phyloP scores from a whole-genome alignment of 208 protist species.

The Porcisia deanei region DNA sequence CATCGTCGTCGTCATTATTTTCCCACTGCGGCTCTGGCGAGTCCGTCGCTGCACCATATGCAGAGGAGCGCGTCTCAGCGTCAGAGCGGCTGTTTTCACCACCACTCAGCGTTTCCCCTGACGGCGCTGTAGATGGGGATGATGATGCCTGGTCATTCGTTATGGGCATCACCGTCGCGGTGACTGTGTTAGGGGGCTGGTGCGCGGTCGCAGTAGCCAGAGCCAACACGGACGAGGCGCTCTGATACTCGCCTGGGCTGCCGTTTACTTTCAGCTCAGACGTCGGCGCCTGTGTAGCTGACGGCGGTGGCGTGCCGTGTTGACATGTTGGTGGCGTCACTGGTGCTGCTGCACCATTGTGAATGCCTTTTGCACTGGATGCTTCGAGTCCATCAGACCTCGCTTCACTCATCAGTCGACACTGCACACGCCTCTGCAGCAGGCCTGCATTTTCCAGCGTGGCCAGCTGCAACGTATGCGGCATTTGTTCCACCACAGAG shows the following conservation, averaged over 20 bases:
- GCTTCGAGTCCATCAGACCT: background rate
- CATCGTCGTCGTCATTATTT: conserved; percentile 1
- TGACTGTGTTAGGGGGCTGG: background rate
- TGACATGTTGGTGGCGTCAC: background rate
- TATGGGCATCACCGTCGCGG: background rate
- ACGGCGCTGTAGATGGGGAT: background rate
- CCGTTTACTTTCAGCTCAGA: background rate
- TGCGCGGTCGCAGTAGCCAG: conserved; percentile 2
- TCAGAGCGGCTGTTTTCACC: background rate
- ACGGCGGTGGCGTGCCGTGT: background rate
- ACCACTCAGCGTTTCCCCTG: background rate
- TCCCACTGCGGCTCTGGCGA: conserved; percentile 3
- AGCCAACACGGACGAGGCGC: conserved; percentile 5
- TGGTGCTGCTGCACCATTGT: background rate
- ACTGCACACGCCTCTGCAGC: conserved; percentile 7
- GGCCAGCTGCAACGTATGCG: conserved; percentile 24
- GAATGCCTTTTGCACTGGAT: background rate
- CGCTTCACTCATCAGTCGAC: conserved; percentile 2
- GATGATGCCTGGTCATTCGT: background rate
- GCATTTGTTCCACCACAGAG: conserved; percentile 28
- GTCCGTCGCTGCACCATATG: background rate
- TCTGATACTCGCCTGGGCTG: background rate
- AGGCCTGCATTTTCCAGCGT: conserved; percentile 17
- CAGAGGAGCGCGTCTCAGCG: background rate
- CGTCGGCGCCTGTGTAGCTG: background rate